Base-by-base conservation (phyloP, 1,284 basidiomycete genomes). In the Exobasidium rhododendri region DNA sequence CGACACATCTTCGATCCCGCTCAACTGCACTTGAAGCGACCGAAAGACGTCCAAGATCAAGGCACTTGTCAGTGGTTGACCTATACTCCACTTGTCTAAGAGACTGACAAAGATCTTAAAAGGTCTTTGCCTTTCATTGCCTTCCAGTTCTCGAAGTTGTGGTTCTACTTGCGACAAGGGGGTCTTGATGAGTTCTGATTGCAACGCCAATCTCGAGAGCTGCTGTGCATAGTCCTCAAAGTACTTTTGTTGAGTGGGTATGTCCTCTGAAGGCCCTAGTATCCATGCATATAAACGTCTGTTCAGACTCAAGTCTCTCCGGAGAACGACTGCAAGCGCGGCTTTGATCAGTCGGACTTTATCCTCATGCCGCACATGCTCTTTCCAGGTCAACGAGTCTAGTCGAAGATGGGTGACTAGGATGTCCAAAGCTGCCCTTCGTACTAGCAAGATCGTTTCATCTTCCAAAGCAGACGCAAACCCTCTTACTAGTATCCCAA, bases 51-150 rank as follows among this genome's bases (percentile, higher is more conserved):
- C 90, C 61, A 91, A 86, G 3, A 91, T 86, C 35, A 97, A 81
- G 1, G 83, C 83, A 50, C 90, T 86, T 0, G 92, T 94, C 28
- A 98, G 81, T 0, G 86, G 84, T 20, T 86, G 86, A 0, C 94
- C 94, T 56, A 98, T 88, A 80, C 97, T 93, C 90, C 92, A 97
- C 80, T 96, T 96, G 81, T 99, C 96, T 66, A 97, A 83, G 17
- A 98, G 81, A 0, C 93, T 94, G 29, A 97, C 87, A 79, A 97
- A 94, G 51, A 97, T 90, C 80, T 94, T 94, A 84, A 92, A 97
- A 0, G 96, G 92, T 17, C 89, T 68, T 63, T 82, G 86, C 0
- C 89, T 87, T 65, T 89, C 88, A 0, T 87, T 83, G 63, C 88
- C 87, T 63, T 92, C 88, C 51, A 84, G 82, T 0, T 86, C 86